These are phyloP conservation scores for Nymphaea colorata DNA, from an alignment of 164 flowering plant genomes.

Conservation along the genomic window DNA sequence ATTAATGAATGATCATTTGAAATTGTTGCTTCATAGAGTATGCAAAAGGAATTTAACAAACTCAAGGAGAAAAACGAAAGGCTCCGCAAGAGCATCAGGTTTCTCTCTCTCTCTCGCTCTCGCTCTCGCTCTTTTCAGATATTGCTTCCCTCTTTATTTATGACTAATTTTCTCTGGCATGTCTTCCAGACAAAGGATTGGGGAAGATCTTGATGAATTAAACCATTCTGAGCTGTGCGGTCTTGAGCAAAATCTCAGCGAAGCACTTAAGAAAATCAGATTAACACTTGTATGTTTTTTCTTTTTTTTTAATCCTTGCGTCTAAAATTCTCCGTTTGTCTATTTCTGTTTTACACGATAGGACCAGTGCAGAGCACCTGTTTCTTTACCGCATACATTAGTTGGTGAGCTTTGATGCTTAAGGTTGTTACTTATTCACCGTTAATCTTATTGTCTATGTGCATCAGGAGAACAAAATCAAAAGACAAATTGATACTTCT, in stretches of 20 bases:
- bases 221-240: slow-evolving; percentile 22
- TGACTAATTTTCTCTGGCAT: background rate
- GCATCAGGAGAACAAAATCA: slow-evolving; percentile 38
- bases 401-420: background rate
- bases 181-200: slow-evolving; percentile 41
- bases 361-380: background rate
- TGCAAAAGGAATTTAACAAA: slow-evolving; percentile 40
- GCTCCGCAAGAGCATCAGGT: slow-evolving; percentile 56
- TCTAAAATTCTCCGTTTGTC: background rate
- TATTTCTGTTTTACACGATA: background rate
- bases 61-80: slow-evolving; percentile 37
- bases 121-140: background rate
- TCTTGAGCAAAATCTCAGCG: slow-evolving; percentile 36
- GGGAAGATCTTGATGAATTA: slow-evolving; percentile 32
- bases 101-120: background rate
- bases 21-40: slow-evolving; percentile 22
- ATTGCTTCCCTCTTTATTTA: background rate
- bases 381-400: too few species aligned
- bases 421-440: background rate
- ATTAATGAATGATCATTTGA: background rate
- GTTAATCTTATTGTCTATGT: background rate
- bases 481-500: slow-evolving; percentile 33
- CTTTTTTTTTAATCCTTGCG: background rate
- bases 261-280: slow-evolving; percentile 21
- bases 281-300: slow-evolving; percentile 22